Evolutionary conservation across 177 flowering plant species (phyloP), one percentile per base, ranked within the genome.

Genomic region (Vitis hybrid): DNA sequence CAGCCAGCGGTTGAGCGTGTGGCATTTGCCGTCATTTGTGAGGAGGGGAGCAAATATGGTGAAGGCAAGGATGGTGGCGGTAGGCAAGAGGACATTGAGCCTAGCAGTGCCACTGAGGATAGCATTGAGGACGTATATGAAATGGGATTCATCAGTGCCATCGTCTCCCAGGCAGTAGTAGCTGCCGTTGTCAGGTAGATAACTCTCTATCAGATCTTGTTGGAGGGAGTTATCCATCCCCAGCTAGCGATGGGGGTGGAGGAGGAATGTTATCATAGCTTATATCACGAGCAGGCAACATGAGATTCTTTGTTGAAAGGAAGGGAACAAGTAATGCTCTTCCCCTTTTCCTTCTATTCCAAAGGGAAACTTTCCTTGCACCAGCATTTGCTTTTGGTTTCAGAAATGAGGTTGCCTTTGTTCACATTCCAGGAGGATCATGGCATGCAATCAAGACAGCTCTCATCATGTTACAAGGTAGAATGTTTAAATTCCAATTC

Each of bases 81-180:
- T 84, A 7, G 90, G 93, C 24, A 85, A 59, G 19, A 87, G 88
- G 59, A 84, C 70, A 48, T 87, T 87, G 81, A 88, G 90, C 15
- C 88, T 73, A 7, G 89, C 92, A 0, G 90, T 85, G 74, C 87
- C 86, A 18, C 85, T 82, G 2, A 88, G 82, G 72, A 88, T 79
- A 15, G 84, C 76, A 66, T 83, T 88, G 61, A 83, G 55, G 18
- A 79, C 14, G 68, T 72, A 72, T 2, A 85, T 58, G 77, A 55
- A 80, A 35, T 68, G 75, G 9, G 86, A 72, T 50, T 82, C 86
- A 63, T 86, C 79, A 6, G 56, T 30, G 1, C 52, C 74, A 21
- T 80, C 83, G 2, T 77, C 81, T 7, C n/a, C n/a, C 5, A 32
- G 24, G 65, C 64, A 14, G 51, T 27, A 52, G 50, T 70, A 68